Percentiles rank a stretch among this genome's conserved stretches.
These are phyloP conservation scores for Gloeophyllum trabeum DNA, from an alignment of 768 basidiomycete species.

Conservation along the genomic window DNA sequence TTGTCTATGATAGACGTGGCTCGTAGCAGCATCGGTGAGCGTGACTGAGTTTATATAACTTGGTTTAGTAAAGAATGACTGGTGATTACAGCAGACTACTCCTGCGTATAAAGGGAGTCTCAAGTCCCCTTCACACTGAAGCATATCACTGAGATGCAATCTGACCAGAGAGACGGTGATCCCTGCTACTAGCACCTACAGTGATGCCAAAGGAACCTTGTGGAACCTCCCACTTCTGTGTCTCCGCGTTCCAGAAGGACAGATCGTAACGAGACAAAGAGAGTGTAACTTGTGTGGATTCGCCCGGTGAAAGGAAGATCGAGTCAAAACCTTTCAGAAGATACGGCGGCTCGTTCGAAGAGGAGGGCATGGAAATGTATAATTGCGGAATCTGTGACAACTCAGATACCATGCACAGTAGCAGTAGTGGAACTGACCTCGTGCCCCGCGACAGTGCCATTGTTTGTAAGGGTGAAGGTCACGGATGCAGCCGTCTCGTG, in stretches of 20 bases:
- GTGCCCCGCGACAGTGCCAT: slow-evolving; percentile 37
- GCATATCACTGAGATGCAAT: too few relatives aligned
- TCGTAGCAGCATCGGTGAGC: too few relatives aligned
- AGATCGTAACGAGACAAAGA: slow-evolving; percentile 20
- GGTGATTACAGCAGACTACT: too few relatives aligned
- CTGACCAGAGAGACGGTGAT: slow-evolving; percentile 36
- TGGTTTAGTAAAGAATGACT: too few relatives aligned
- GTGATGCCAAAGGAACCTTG: slow-evolving; percentile 14
- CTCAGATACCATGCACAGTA: neutral
- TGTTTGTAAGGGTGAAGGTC: slow-evolving; percentile 41
- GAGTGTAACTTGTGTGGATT: slow-evolving; percentile 16
- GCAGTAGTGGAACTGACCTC: slow-evolving; percentile 27
- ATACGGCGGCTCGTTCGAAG: slow-evolving; percentile 35
- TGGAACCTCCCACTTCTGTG: slow-evolving; percentile 27
- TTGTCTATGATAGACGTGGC: too few relatives aligned
- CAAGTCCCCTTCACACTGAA: too few relatives aligned
- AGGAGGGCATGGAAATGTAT: slow-evolving; percentile 38
- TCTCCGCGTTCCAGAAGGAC: slow-evolving; percentile 26
- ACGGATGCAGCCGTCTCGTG: slow-evolving; percentile 41
- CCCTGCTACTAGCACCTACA: slow-evolving; percentile 39
- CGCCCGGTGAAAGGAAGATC: slow-evolving; percentile 18
- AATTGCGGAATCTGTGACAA: slow-evolving; percentile 38
- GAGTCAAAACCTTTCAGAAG: slow-evolving; percentile 48
- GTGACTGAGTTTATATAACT: too few relatives aligned
- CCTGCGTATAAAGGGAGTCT: too few relatives aligned